Evolutionary conservation across 2,329 filamentous ascomycete species (phyloP).

Genomic region (Colletotrichum incanum): DNA sequence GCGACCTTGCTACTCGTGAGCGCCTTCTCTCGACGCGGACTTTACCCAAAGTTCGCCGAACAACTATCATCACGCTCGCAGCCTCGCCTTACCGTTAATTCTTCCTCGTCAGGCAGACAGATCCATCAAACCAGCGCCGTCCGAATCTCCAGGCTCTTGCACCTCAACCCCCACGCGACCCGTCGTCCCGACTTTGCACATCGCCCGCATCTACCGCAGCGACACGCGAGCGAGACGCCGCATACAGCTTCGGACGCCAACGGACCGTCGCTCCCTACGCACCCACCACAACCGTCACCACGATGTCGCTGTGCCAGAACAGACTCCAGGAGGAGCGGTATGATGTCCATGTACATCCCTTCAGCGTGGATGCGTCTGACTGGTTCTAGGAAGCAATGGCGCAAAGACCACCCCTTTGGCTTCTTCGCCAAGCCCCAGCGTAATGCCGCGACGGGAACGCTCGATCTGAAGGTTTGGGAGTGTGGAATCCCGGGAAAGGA

Average conservation of each 20-base stretch:
- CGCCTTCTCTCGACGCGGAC: constrained; percentile 24
- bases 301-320: constrained; percentile 91
- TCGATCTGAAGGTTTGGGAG: constrained; percentile 97
- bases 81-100: not conserved
- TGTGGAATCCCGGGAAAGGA: constrained; percentile 97
- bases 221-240: constrained; percentile 22
- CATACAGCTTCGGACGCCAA: constrained; percentile 1
- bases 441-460: constrained; percentile 78
- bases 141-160: not conserved
- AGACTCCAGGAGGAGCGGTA: constrained; percentile 91
- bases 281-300: constrained; percentile 42
- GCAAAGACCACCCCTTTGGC: constrained; percentile 95
- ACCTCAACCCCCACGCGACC: not conserved
- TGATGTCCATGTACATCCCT: constrained; percentile 49
- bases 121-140: not conserved
- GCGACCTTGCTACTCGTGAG: constrained; percentile 9
- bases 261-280: not conserved
- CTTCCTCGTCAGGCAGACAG: constrained; percentile 1
- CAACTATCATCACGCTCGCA: not conserved
- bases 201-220: not conserved
- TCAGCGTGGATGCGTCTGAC: constrained; percentile 45
- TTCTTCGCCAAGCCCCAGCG: constrained; percentile 94
- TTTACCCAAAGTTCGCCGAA: constrained; percentile 9
- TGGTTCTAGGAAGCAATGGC: constrained; percentile 88
- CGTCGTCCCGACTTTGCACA: constrained; percentile 6